phyloP scores from a whole-genome alignment of 768 basidiomycete species.

The Lentinula guzmanii region DNA sequence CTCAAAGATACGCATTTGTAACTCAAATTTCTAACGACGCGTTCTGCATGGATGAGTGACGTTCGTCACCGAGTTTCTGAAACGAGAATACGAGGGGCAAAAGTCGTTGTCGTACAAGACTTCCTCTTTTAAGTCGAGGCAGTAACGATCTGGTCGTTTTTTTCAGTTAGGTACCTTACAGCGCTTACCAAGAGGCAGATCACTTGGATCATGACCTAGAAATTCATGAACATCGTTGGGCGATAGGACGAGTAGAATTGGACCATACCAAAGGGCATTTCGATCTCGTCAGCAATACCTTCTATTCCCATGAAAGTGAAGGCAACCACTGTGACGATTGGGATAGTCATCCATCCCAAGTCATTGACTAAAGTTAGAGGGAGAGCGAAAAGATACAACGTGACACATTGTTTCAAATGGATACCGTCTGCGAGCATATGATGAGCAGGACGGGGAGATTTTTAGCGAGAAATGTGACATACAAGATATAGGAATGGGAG shows the following conservation, averaged over 20 bases:
- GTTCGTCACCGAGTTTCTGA: too few relatives aligned
- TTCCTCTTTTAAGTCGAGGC: conserved; percentile 82
- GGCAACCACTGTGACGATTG: conserved; percentile 80
- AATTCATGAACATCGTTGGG: conserved; percentile 6
- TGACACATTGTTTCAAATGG: conserved; percentile 94
- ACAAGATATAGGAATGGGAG: conserved; percentile 78
- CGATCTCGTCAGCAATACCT: conserved; percentile 92
- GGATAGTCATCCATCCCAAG: conserved; percentile 78
- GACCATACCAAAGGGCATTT: conserved; percentile 83
- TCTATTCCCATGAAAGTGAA: conserved; percentile 95
- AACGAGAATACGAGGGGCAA: too few relatives aligned
- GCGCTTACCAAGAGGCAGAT: conserved; percentile 72
- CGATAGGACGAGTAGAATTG: background rate
- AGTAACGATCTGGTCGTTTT: conserved; percentile 63
- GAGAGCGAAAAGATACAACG: conserved; percentile 84
- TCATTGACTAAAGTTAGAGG: conserved; percentile 83
- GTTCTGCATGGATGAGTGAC: too few relatives aligned
- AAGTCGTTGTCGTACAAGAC: conserved; percentile 47
- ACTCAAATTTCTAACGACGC: too few relatives aligned
- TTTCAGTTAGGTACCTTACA: background rate
- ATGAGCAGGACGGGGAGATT: conserved; percentile 9
- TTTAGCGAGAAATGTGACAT: conserved; percentile 16
- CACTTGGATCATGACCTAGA: conserved; percentile 53
- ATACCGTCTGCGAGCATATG: conserved; percentile 56
- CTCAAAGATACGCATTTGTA: too few relatives aligned